Base-by-base conservation (phyloP, 345 rosid genomes). In the Kandelia obovata region DNA sequence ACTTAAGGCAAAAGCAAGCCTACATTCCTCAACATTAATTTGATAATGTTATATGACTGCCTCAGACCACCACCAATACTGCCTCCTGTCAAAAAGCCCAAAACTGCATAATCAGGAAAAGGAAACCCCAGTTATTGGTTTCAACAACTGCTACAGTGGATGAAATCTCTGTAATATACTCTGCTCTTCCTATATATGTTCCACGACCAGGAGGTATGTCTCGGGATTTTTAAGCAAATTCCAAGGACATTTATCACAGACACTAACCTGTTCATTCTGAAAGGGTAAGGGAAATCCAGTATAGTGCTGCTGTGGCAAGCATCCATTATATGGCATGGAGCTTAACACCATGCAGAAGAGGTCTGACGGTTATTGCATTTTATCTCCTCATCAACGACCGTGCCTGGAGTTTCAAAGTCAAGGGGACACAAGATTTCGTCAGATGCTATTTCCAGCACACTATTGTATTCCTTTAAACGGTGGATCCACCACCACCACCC, bases 291-390 rank as follows among this genome's bases (percentile, higher is more conserved):
- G 65, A 93, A 80, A 82, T 93, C 97, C 27, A 93, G 78, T 7
- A 86, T 91, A 16, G 96, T 90, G 72, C 93, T 97, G 51, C 97
- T 90, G 58, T 89, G 93, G 74, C 96, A 91, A 71, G 96, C 89
- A 69, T 93, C 94, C 46, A 89, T 32, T 32, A 79, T 3, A 91
- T 83, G 0, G 96, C 88, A 65, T 89, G 94, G 27, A 91, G 91
- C 84, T 69, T 89, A 61, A 84, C 97, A 15, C 97, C 94, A 19
- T 61, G 79, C n/a, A 89, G 85, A 64, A 91, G 91, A 62, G 97
- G 97, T 53, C 84, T 87, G 15, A 89, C 90, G 69, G 87, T 82
- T 0, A 87, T 87, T 0, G 89, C 82, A 73, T 92, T 92, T 90
- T 15, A 86, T 90, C 77, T 88, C 96, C 74, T 92, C 93, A 77